These are phyloP conservation scores for Neoarthrinium moseri DNA, from an alignment of 2,329 filamentous ascomycete species.

Conservation along the genomic window DNA sequence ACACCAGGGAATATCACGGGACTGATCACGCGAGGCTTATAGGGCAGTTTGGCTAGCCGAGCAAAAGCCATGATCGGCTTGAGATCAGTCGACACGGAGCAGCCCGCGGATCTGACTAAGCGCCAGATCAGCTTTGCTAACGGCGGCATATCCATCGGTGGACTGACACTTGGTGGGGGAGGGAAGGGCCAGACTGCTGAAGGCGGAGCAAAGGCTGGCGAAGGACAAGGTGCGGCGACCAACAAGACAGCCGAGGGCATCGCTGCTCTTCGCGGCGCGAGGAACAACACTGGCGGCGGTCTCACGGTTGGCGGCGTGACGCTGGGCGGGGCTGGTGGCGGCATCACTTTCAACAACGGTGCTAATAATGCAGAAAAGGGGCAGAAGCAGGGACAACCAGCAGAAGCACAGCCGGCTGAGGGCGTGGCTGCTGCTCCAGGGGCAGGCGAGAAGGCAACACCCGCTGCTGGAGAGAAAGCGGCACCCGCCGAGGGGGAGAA, in stretches of 20 bases:
- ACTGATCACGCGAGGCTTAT: constrained; percentile 1
- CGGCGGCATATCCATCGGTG: constrained; percentile 5
- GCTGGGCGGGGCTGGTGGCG: constrained; percentile 1
- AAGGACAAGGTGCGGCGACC: not conserved
- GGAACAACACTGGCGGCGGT: constrained; percentile 2
- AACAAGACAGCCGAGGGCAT: constrained; percentile 4
- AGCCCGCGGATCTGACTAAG: constrained; percentile 1
- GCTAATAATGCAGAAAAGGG: constrained; percentile 1
- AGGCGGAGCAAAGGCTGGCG: not conserved
- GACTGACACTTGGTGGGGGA: constrained; percentile 4
- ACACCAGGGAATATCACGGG: no score
- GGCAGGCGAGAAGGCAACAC: not conserved
- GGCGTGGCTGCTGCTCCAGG: not conserved
- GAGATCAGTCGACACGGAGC: not conserved
- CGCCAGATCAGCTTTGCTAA: not conserved
- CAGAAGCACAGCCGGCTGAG: constrained; percentile 2
- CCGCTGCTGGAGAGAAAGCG: not conserved
- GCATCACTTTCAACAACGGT: constrained; percentile 5
- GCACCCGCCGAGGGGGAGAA: constrained; percentile 1
- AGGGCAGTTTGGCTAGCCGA: constrained; percentile 15
- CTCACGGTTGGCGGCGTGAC: not conserved
- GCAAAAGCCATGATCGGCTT: constrained; percentile 11
- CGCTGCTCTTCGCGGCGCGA: constrained; percentile 2
- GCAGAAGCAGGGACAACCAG: constrained; percentile 1
- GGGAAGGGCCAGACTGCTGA: constrained; percentile 1